Conservation (phyloP, 2,329 filamentous ascomycete genomes). For the Chaetomiaceae sp. region DNA sequence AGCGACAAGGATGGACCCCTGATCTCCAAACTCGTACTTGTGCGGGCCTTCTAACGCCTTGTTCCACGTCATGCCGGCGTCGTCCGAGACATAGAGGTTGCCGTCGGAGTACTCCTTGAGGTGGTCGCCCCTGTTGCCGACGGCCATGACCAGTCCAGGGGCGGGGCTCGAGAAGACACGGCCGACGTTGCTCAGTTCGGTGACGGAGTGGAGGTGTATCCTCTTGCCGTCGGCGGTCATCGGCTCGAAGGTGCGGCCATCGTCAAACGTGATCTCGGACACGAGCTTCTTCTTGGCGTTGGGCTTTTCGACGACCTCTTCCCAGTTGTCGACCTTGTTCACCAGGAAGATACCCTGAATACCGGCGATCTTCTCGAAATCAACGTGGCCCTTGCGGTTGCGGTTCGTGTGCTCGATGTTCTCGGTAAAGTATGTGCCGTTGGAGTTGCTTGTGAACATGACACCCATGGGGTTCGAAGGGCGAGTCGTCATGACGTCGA, state of each 20-base stretch:
- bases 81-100: conserved; percentile 81
- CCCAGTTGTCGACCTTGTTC: conserved; percentile 82
- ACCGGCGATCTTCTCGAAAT: conserved; percentile 89
- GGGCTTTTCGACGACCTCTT: conserved; percentile 59
- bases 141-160: conserved; percentile 87
- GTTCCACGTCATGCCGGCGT: conserved; percentile 83
- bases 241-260: conserved; percentile 77
- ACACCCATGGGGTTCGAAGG: conserved; percentile 71
- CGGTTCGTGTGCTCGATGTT: conserved; percentile 93
- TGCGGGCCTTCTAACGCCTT: conserved; percentile 73
- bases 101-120: conserved; percentile 68
- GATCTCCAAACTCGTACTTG: conserved; percentile 94
- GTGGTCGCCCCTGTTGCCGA: conserved; percentile 79
- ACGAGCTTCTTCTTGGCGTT: conserved; percentile 60
- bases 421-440: conserved; percentile 90
- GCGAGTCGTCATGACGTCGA: conserved; percentile 76
- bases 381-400: conserved; percentile 68
- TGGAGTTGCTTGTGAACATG: conserved; percentile 93
- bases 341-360: conserved; percentile 91
- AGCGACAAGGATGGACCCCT: conserved; percentile 83
- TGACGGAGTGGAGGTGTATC: conserved; percentile 89
- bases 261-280: conserved; percentile 88
- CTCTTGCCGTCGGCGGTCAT: conserved; percentile 63
- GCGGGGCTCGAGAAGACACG: conserved; percentile 90
- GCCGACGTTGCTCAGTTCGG: conserved; percentile 74